Evolutionary conservation across 352 stramenopile genomes (phyloP), one percentile per base, ranked within the genome.

Genomic region (Globisporangium uncinulatum): DNA sequence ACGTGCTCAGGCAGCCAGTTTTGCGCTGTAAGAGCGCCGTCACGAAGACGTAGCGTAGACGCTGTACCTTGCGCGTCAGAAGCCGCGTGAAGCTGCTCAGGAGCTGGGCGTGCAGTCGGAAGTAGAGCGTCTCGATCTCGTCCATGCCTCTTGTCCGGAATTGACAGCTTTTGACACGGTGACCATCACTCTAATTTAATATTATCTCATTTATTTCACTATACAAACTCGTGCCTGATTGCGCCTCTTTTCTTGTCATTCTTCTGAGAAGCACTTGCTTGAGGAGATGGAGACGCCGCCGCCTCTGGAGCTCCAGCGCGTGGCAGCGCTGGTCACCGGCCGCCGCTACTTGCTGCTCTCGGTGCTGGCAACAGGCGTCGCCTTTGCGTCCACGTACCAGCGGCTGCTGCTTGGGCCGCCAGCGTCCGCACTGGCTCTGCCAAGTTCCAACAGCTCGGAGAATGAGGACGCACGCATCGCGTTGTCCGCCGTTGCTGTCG

Each of bases 81-180:
- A 74, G 53, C 13, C 56, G 57, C 62, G 78, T 66, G 29, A 71
- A 56, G 56, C 71, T 85, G 24, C 67, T 70, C 42, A 83, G 70
- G 11, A 90, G 63, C 48, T 80, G 67, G 54, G 78, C 66, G 59
- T 96, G 81, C 52, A 96, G 65, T 39, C 71, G 66, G 63, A 92
- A 92, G 65, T 91, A 91, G 19, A 89, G 67, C 60, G 87, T 76
- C 59, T 92, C 80, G 67, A 87, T 79, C 15, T 72, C 65, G 20
- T 80, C 69, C 68, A 78, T 79, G 13, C 17, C 13, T n/a, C 15
- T 44, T 15, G 39, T 3, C 13, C 3, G 2, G 39, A 13, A 39
- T 13, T 8, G 34, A 39, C 34, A 39, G 1, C 34, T 39, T 2
- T 39, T 39, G 34, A 39, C 7, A 6, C 8, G 6, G 34, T 39